These are phyloP conservation scores for Sordariomycetes sp. DNA, from an alignment of 2,329 filamentous ascomycete species.

Conservation along the genomic window DNA sequence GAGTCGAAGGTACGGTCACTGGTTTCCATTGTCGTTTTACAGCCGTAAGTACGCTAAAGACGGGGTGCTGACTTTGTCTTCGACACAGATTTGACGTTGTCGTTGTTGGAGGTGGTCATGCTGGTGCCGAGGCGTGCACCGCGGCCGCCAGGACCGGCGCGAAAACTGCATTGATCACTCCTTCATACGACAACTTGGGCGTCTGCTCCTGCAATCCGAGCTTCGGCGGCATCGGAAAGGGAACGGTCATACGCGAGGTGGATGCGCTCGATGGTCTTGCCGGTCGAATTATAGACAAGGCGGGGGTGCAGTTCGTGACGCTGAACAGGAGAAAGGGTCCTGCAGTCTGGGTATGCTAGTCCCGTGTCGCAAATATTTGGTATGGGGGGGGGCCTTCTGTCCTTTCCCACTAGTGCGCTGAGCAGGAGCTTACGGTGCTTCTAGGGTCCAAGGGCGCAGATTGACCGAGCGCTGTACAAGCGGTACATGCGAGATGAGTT, in stretches of 20 bases:
- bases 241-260: constrained; percentile 88
- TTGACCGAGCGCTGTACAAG: constrained; percentile 82
- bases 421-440: neutral
- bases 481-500: constrained; percentile 85
- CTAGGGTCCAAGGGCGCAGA: constrained; percentile 80
- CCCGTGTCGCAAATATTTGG: neutral
- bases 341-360: constrained; percentile 62
- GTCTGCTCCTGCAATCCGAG: constrained; percentile 96
- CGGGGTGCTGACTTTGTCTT: neutral
- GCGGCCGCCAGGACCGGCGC: constrained; percentile 83
- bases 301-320: constrained; percentile 85
- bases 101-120: constrained; percentile 91
- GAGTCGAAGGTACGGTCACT: neutral
- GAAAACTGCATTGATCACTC: constrained; percentile 79
- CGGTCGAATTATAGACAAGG: constrained; percentile 80
- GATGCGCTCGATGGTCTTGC: constrained; percentile 88
- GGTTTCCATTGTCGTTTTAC: neutral
- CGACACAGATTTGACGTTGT: constrained; percentile 55
- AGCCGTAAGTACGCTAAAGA: neutral
- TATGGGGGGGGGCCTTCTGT: no score
- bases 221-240: constrained; percentile 97
- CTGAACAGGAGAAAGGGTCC: constrained; percentile 84
- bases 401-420: neutral
- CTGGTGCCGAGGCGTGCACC: constrained; percentile 84
- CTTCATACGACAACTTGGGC: constrained; percentile 75